phyloP scores from a whole-genome alignment of 75 land plant genomes.

The Chamaecyparis obtusa region DNA sequence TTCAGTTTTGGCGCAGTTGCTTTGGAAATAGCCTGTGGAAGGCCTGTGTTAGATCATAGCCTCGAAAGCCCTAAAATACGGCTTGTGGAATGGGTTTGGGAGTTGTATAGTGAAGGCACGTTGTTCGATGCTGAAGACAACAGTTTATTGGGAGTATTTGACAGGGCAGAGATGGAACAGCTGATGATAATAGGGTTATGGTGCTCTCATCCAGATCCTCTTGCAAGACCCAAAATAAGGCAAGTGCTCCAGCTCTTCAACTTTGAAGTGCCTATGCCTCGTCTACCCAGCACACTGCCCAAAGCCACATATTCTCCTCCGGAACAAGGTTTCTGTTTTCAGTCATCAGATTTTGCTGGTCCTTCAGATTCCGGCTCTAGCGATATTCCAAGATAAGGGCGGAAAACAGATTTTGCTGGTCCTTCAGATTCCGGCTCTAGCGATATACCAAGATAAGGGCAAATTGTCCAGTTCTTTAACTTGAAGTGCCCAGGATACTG shows the following conservation, averaged over 20 bases:
- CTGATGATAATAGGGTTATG: slow-evolving; percentile 54
- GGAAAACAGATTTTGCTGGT: too few relatives aligned
- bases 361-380: too few relatives aligned
- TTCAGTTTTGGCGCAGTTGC: slow-evolving; percentile 39
- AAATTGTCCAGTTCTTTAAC: too few relatives aligned
- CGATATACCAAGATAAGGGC: too few relatives aligned
- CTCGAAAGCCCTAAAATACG: neutral
- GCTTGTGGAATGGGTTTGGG: slow-evolving; percentile 42
- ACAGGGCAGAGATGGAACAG: slow-evolving; percentile 39
- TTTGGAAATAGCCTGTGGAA: slow-evolving; percentile 34
- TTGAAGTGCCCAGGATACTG: too few relatives aligned
- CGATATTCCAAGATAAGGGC: too few relatives aligned
- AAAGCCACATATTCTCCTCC: neutral
- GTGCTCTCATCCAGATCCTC: slow-evolving; percentile 57
- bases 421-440: too few relatives aligned
- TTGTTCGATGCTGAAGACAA: slow-evolving; percentile 20
- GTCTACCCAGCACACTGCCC: neutral
- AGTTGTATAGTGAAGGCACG: slow-evolving; percentile 14
- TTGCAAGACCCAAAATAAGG: slow-evolving; percentile 54
- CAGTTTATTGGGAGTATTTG: slow-evolving; percentile 22
- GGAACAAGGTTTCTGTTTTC: too few relatives aligned
- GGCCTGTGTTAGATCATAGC: neutral
- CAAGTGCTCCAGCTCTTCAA: slow-evolving; percentile 45
- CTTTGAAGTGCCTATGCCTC: slow-evolving; percentile 15
- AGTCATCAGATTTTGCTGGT: too few relatives aligned